These are phyloP conservation scores for Botryosphaeria dothidea DNA, from an alignment of 2,329 filamentous ascomycete genomes.

Conservation along the genomic window DNA sequence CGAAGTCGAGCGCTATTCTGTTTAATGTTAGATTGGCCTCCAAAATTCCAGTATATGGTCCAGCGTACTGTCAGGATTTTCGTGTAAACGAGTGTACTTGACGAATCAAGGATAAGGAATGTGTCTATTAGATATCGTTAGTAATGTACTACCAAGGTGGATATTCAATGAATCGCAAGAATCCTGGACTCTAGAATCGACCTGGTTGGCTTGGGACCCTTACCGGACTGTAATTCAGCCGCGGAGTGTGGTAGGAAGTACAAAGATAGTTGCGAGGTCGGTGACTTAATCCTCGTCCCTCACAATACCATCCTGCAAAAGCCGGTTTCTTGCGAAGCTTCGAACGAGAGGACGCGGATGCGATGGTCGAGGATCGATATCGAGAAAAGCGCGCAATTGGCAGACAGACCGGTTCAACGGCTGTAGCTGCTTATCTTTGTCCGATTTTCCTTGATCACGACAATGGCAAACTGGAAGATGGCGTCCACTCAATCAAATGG, in stretches of 20 bases:
- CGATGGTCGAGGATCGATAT: slow-evolving; percentile 24
- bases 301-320: slow-evolving; percentile 23
- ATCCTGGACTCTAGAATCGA: background rate
- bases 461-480: slow-evolving; percentile 10
- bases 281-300: slow-evolving; percentile 2
- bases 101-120: slow-evolving; percentile 45
- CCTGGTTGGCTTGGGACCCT: slow-evolving; percentile 22
- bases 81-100: slow-evolving; percentile 55
- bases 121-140: slow-evolving; percentile 32
- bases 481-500: slow-evolving; percentile 12
- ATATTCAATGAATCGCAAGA: background rate
- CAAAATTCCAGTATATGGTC: background rate
- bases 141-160: background rate
- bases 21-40: background rate
- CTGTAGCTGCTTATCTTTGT: slow-evolving; percentile 3
- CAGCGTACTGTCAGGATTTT: slow-evolving; percentile 33
- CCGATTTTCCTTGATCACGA: background rate
- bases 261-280: slow-evolving; percentile 8
- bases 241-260: slow-evolving; percentile 25
- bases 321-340: slow-evolving; percentile 24
- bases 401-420: background rate
- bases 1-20: slow-evolving; percentile 3
- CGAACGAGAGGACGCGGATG: slow-evolving; percentile 28
- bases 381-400: slow-evolving; percentile 26
- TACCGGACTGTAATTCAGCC: slow-evolving; percentile 40